Percentiles rank a stretch among this genome's conserved stretches.
phyloP scores from a whole-genome alignment of 1,284 basidiomycete genomes.

The Leccinum griseonigrum region DNA sequence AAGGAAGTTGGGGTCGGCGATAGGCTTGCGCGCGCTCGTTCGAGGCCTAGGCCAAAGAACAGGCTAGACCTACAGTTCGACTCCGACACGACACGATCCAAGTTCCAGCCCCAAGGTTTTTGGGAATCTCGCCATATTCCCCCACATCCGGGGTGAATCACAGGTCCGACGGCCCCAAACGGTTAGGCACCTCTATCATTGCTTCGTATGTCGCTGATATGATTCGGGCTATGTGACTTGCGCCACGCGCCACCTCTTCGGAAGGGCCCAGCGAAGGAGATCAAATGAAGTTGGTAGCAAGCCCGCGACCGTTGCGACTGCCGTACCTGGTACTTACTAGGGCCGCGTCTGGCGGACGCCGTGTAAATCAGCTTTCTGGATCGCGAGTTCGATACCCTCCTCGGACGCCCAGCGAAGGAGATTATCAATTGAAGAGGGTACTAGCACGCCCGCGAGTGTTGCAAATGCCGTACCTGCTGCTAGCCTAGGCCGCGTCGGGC shows the following conservation, averaged over 20 bases:
- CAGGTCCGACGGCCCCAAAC: background rate
- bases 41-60: background rate
- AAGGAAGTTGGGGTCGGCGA: background rate
- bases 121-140: background rate
- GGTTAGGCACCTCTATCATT: background rate
- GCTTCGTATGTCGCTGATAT: background rate
- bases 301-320: background rate
- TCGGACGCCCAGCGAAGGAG: too few relatives aligned
- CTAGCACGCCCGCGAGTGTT: too few relatives aligned
- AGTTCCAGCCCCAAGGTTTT: background rate
- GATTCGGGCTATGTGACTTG: too few relatives aligned
- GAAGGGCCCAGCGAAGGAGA: background rate
- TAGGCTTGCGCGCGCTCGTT: background rate
- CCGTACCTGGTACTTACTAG: background rate
- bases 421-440: too few relatives aligned
- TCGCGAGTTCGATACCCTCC: too few relatives aligned
- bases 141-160: too few relatives aligned
- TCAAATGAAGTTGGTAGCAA: constrained; percentile 26
- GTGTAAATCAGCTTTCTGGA: too few relatives aligned
- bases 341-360: too few relatives aligned
- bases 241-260: background rate
- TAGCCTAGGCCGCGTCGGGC: too few relatives aligned
- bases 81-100: background rate
- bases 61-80: background rate
- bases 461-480: too few relatives aligned